Percentiles rank a stretch among this genome's conserved stretches.
These are phyloP conservation scores for Phoma herbarum DNA, from an alignment of 2,329 filamentous ascomycete genomes.

Conservation along the genomic window DNA sequence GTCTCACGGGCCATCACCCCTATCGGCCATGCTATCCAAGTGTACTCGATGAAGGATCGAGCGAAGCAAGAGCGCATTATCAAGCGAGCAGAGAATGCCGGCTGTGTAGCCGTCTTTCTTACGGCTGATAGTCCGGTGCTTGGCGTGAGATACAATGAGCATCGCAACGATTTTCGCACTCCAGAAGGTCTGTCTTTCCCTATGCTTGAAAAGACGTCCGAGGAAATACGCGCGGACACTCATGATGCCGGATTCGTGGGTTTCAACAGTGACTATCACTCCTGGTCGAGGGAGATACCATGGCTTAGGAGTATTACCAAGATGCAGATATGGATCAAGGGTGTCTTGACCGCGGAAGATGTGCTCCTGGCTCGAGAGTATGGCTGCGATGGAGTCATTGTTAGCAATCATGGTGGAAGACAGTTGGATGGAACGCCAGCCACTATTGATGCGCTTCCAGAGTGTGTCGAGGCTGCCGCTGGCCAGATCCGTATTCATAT, in stretches of 20 bases:
- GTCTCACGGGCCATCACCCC: not conserved
- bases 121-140: conserved; percentile 8
- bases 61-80: conserved; percentile 6
- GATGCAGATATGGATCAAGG: conserved; percentile 14
- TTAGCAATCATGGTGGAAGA: conserved; percentile 8
- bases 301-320: conserved; percentile 11
- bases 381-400: conserved; percentile 9
- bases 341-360: conserved; percentile 11
- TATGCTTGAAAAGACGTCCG: conserved; percentile 1
- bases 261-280: conserved; percentile 10
- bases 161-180: conserved; percentile 5
- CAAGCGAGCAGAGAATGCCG: conserved; percentile 3
- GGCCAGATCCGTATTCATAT: conserved; percentile 6
- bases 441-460: conserved; percentile 9
- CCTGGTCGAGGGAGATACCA: conserved; percentile 2
- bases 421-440: conserved; percentile 12
- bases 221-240: not conserved
- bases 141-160: conserved; percentile 9
- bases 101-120: conserved; percentile 1
- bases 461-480: conserved; percentile 9
- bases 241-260: conserved; percentile 7
- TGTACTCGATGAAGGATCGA: conserved; percentile 13
- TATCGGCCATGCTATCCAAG: conserved; percentile 4
- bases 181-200: conserved; percentile 7
- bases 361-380: conserved; percentile 10